A percentile compares a stretch with the other conserved stretches of the same genome.
Conservation (phyloP, 306 rosid genomes). For the Ammopiptanthus mongolicus region DNA sequence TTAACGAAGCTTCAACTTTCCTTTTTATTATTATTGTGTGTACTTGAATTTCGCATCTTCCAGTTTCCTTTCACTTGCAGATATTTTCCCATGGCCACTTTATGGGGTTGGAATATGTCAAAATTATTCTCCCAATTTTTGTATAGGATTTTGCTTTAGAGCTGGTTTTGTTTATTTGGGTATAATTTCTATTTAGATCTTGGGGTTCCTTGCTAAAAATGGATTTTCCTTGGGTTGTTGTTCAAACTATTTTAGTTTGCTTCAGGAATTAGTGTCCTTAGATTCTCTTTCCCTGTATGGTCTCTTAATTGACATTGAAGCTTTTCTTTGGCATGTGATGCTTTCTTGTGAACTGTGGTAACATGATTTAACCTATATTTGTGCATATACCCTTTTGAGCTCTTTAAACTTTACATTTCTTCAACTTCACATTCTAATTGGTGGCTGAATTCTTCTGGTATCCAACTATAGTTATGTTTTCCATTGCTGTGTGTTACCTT, state of each 20-base stretch:
- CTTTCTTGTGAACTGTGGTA: slow-evolving; percentile 62
- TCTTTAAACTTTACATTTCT: slow-evolving; percentile 26
- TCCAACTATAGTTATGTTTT: slow-evolving; percentile 3
- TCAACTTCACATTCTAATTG: not conserved
- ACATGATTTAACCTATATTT: slow-evolving; percentile 31
- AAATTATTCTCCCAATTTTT: not conserved
- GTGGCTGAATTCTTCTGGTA: slow-evolving; percentile 1
- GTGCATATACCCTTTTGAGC: slow-evolving; percentile 21
- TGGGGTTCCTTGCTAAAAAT: slow-evolving; percentile 22
- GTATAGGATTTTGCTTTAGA: not conserved
- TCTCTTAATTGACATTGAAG: slow-evolving; percentile 32
- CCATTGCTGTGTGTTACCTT: slow-evolving; percentile 2
- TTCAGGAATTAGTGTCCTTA: slow-evolving; percentile 39
- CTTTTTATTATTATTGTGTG: too few species aligned
- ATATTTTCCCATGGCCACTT: not conserved
- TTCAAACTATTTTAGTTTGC: slow-evolving; percentile 43
- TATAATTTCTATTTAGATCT: not conserved
- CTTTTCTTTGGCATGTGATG: slow-evolving; percentile 52
- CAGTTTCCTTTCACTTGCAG: not conserved
- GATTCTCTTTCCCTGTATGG: slow-evolving; percentile 34
- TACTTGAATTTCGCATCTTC: not conserved
- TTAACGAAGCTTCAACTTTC: slow-evolving; percentile 11
- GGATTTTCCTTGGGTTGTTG: slow-evolving; percentile 28
- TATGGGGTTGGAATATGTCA: not conserved
- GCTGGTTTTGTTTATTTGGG: slow-evolving; percentile 7